phyloP scores from a whole-genome alignment of 1,139 yeast species.

The Fermentozyma sake region DNA sequence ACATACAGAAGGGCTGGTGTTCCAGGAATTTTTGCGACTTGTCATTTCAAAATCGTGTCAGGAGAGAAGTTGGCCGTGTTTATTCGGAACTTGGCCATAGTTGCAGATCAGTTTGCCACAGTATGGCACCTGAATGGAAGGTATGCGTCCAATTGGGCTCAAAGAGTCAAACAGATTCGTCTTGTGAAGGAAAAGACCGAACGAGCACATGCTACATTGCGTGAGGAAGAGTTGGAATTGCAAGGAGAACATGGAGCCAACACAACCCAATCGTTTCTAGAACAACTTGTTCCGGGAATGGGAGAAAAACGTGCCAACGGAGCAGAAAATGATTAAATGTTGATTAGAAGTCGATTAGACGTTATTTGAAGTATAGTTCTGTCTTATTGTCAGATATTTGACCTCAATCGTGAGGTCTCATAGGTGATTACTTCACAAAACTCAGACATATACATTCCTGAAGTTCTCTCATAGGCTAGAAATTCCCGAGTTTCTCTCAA shows the following conservation, averaged over 20 bases:
- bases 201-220: slow-evolving; percentile 22
- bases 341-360: too few species aligned
- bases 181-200: slow-evolving; percentile 43
- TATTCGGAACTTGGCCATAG: slow-evolving; percentile 61
- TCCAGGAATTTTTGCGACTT: slow-evolving; percentile 73
- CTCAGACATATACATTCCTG: too few species aligned
- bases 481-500: too few species aligned
- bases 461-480: too few species aligned
- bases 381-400: too few species aligned
- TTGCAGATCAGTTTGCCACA: slow-evolving; percentile 69
- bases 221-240: slow-evolving; percentile 16
- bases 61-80: slow-evolving; percentile 56
- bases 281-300: too few species aligned
- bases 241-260: slow-evolving; percentile 1
- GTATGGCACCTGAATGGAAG: slow-evolving; percentile 62
- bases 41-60: slow-evolving; percentile 67
- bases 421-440: too few species aligned
- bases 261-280: slow-evolving; percentile 2
- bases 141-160: slow-evolving; percentile 62
- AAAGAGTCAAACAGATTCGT: slow-evolving; percentile 55
- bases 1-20: slow-evolving; percentile 63
- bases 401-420: too few species aligned
- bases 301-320: too few species aligned
- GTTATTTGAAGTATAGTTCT: too few species aligned
- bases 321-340: too few species aligned